Evolutionary conservation across 2,329 filamentous ascomycete species (phyloP).

Genomic region (Fusarium bactridioides): DNA sequence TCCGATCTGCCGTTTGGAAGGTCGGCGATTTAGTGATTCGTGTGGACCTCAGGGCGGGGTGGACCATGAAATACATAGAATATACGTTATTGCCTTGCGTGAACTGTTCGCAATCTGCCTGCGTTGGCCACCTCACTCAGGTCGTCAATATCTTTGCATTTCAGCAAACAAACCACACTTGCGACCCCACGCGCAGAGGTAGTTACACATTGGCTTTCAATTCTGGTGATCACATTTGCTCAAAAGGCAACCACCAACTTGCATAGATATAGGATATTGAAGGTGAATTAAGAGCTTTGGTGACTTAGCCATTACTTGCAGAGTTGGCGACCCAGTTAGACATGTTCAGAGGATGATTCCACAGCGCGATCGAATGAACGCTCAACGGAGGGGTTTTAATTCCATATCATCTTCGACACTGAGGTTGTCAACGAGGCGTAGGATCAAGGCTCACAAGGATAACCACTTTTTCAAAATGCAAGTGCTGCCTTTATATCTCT

Average conservation of each 20-base stretch:
- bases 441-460: fast-evolving
- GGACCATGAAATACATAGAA: neutral
- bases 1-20: neutral
- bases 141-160: neutral
- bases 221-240: neutral
- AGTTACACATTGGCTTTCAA: neutral
- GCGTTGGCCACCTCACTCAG: neutral
- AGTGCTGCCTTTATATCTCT: neutral
- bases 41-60: neutral
- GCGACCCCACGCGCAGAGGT: neutral
- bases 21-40: neutral
- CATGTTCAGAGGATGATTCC: neutral
- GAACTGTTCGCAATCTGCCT: neutral
- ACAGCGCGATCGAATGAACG: neutral
- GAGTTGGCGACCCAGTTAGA: neutral
- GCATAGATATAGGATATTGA: neutral
- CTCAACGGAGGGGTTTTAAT: neutral
- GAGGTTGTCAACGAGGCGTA: neutral
- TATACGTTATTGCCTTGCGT: neutral
- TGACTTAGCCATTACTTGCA: neutral
- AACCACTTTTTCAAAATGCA: fast-evolving
- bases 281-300: neutral
- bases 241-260: neutral
- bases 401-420: neutral
- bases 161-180: neutral